phyloP scores from a whole-genome alignment of 345 rosid species.

The Bretschneidera sinensis region DNA sequence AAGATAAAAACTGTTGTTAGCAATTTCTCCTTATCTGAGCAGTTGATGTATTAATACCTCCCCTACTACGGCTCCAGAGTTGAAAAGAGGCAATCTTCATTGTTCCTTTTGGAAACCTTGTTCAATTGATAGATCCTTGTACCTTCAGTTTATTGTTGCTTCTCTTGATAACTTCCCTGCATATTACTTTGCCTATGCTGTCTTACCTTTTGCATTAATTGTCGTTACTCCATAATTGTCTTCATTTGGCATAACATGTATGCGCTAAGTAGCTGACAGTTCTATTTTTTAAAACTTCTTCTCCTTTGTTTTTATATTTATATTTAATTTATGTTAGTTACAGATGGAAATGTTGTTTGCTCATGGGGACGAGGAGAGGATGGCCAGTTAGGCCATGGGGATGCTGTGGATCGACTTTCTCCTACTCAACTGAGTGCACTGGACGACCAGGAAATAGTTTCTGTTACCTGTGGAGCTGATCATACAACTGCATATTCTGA shows the following conservation, averaged over 20 bases:
- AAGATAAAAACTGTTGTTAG: no score
- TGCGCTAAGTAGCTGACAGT: no score
- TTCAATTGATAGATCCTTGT: no score
- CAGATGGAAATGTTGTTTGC: slow-evolving; percentile 89
- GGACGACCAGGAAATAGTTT: slow-evolving; percentile 53
- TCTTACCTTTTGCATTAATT: not conserved
- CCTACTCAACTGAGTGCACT: slow-evolving; percentile 77
- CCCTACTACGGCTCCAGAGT: no score
- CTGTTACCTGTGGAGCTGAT: slow-evolving; percentile 93
- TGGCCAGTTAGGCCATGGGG: slow-evolving; percentile 97
- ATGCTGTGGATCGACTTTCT: slow-evolving; percentile 78
- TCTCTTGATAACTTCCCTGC: no score
- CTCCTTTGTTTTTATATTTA: not conserved
- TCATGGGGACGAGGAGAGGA: slow-evolving; percentile 99
- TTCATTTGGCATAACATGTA: no score
- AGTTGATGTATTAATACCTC: no score
- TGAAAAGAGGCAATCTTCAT: no score
- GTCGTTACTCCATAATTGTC: no score
- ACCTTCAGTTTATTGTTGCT: no score
- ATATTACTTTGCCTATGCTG: not conserved
- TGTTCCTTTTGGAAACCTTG: no score
- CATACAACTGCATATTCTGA: slow-evolving; percentile 81
- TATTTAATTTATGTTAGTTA: not conserved
- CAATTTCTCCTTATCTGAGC: no score
- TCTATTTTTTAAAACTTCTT: not conserved